A percentile compares a stretch with the other conserved stretches of the same genome.
phyloP scores from a whole-genome alignment of 176 grass and related monocot species.

The Saccharum spontaneum region DNA sequence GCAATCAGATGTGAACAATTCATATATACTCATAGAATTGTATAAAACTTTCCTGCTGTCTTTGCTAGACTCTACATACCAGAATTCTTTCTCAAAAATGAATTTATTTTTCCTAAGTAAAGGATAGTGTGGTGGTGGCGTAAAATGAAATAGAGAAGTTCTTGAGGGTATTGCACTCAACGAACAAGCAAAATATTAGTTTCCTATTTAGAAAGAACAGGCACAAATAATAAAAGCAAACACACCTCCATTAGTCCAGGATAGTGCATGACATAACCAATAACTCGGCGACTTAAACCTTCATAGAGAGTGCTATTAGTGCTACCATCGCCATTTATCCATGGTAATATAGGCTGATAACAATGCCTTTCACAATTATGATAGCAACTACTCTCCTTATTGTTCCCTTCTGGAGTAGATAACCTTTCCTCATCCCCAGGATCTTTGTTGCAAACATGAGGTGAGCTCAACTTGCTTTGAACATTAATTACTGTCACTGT shows the following conservation, averaged over 20 bases:
- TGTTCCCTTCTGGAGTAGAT: constrained; percentile 26
- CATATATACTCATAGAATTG: neutral
- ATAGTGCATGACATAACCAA: constrained; percentile 86
- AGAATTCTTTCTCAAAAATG: neutral
- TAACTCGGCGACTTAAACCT: constrained; percentile 72
- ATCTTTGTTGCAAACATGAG: constrained; percentile 19
- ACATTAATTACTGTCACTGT: constrained; percentile 71
- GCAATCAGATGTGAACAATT: neutral
- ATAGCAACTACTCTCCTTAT: constrained; percentile 27
- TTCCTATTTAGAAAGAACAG: neutral
- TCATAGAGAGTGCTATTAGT: constrained; percentile 70
- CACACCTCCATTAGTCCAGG: constrained; percentile 78
- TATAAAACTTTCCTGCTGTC: neutral
- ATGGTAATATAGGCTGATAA: constrained; percentile 81
- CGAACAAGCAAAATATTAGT: neutral
- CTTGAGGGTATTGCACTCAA: neutral
- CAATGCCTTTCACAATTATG: constrained; percentile 34
- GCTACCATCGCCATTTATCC: constrained; percentile 96
- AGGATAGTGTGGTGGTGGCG: neutral
- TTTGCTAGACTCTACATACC: neutral
- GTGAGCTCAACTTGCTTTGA: constrained; percentile 31
- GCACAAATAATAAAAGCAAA: constrained; percentile 16
- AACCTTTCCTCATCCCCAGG: constrained; percentile 11
- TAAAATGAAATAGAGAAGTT: constrained; percentile 5
- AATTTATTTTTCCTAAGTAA: constrained; percentile 1